Evolutionary conservation across 805 yeast species (phyloP).

Genomic region (Candida alai): DNA sequence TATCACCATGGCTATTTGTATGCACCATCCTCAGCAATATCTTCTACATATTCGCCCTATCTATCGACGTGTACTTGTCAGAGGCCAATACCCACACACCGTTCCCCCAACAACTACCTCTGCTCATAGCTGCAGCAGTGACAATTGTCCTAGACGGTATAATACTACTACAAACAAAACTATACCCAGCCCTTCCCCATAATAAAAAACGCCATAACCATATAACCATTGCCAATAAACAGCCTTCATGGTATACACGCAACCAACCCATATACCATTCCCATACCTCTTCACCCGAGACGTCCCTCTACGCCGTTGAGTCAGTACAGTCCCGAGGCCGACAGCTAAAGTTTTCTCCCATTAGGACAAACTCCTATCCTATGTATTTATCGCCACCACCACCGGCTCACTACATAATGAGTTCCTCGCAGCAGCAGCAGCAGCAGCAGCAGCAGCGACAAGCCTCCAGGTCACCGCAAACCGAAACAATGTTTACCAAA

Average conservation of each 20-base stretch:
- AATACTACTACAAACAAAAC: constrained; percentile 28
- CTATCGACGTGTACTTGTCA: background rate
- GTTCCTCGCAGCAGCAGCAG: no score
- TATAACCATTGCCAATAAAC: constrained; percentile 8
- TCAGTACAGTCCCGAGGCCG: constrained; percentile 8
- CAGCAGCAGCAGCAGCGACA: constrained; percentile 5
- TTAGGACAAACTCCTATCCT: background rate
- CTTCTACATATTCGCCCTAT: constrained; percentile 17
- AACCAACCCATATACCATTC: constrained; percentile 12
- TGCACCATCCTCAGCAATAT: constrained; percentile 35
- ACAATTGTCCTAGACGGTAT: constrained; percentile 58
- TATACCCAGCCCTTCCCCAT: constrained; percentile 3
- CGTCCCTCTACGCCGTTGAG: background rate
- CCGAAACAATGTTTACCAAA: constrained; percentile 1
- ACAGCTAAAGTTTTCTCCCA: constrained; percentile 4
- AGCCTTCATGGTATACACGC: constrained; percentile 37
- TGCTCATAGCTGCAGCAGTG: constrained; percentile 75
- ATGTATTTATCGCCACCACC: constrained; percentile 12
- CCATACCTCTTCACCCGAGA: constrained; percentile 1
- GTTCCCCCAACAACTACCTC: constrained; percentile 68
- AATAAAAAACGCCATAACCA: background rate
- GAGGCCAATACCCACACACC: constrained; percentile 17
- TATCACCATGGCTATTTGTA: constrained; percentile 30
- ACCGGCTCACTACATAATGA: constrained; percentile 15
- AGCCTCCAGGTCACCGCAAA: background rate